These are phyloP conservation scores for Biscogniauxia mediterranea DNA, from an alignment of 2,329 filamentous ascomycete species.

Conservation along the genomic window DNA sequence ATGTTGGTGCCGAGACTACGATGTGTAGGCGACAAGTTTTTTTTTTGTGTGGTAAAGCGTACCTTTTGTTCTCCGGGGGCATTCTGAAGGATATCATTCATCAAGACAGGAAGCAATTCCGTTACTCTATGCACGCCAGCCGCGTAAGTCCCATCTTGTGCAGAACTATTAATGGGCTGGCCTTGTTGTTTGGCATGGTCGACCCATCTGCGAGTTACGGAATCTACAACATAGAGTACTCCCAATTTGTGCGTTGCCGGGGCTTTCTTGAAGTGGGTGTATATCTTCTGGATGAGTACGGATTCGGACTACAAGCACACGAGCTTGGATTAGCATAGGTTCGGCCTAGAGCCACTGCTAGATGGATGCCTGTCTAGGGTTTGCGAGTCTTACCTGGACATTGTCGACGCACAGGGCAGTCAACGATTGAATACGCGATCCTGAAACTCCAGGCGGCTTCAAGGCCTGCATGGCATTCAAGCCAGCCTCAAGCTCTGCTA, in stretches of 20 bases:
- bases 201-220: constrained; percentile 98
- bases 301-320: constrained; percentile 73
- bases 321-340: constrained; percentile 22
- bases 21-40: constrained; percentile 24
- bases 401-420: constrained; percentile 86
- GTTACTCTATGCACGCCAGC: constrained; percentile 96
- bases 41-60: constrained; percentile 58
- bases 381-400: constrained; percentile 69
- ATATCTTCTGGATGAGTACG: constrained; percentile 92
- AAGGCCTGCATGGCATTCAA: constrained; percentile 88
- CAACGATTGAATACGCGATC: constrained; percentile 84
- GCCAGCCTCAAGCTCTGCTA: constrained; percentile 86
- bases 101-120: constrained; percentile 87
- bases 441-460: constrained; percentile 92
- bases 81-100: constrained; percentile 90
- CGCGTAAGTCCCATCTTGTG: constrained; percentile 88
- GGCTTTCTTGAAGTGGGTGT: constrained; percentile 94
- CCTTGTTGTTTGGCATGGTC: constrained; percentile 87
- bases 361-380: constrained; percentile 29
- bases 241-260: constrained; percentile 95
- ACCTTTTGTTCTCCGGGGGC: constrained; percentile 96
- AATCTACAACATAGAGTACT: constrained; percentile 99
- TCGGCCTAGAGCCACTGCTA: constrained; percentile 11
- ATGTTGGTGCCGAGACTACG: constrained; percentile 30
- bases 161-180: constrained; percentile 76